A percentile compares a stretch with the other conserved stretches of the same genome.
phyloP scores from a whole-genome alignment of 1,139 yeast species.

The Lodderomyces parapsilosis region DNA sequence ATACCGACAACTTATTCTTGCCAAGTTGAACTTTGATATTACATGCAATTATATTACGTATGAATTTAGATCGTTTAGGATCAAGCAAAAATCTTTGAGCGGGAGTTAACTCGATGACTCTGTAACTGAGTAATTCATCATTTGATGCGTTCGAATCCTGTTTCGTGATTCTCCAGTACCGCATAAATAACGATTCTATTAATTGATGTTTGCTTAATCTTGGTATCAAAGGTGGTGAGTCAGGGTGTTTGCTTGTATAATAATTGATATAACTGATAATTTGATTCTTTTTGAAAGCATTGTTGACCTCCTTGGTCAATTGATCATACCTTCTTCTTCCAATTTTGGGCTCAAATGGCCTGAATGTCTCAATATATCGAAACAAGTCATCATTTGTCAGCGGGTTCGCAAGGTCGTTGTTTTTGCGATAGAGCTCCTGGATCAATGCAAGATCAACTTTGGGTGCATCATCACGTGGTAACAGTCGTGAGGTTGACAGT shows the following conservation, averaged over 20 bases:
- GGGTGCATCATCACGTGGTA: neutral
- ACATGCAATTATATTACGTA: constrained; percentile 4
- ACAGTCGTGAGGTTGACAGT: neutral
- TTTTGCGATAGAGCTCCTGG: neutral
- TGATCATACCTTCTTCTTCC: constrained; percentile 14
- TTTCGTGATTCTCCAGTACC: constrained; percentile 39
- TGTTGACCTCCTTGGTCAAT: constrained; percentile 12
- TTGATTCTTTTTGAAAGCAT: constrained; percentile 23
- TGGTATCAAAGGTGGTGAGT: neutral
- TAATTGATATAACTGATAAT: neutral
- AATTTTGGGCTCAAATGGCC: constrained; percentile 14
- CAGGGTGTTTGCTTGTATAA: neutral
- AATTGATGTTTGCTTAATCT: neutral
- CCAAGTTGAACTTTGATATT: constrained; percentile 4
- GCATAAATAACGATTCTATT: neutral
- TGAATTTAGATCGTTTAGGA: constrained; percentile 5
- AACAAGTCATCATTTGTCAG: constrained; percentile 7
- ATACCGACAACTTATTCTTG: constrained; percentile 4
- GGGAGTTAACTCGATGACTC: constrained; percentile 6
- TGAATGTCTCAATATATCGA: constrained; percentile 15
- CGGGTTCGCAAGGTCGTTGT: neutral
- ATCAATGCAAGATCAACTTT: neutral
- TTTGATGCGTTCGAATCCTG: constrained; percentile 14
- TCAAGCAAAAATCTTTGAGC: constrained; percentile 46
- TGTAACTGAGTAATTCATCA: constrained; percentile 33